Evolutionary conservation across 2,329 filamentous ascomycete genomes (phyloP).

Genomic region (Sclerotinia spermophila): DNA sequence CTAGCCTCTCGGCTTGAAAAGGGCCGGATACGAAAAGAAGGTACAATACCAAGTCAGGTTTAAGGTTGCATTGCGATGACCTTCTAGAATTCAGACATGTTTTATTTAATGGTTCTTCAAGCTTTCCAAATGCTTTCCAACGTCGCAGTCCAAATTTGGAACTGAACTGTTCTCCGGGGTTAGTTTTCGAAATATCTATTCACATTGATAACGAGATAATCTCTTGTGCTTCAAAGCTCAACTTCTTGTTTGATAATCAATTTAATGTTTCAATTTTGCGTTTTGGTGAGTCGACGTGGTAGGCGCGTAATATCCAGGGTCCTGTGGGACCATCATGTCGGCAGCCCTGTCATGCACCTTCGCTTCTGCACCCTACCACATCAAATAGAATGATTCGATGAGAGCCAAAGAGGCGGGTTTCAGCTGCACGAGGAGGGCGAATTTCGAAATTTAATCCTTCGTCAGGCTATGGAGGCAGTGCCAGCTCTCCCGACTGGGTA

Average conservation of each 20-base stretch:
- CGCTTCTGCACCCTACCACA: background rate
- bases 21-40: no score
- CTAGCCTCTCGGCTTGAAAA: no score
- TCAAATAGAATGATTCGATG: constrained; percentile 6
- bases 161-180: accelerated
- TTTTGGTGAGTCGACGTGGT: background rate
- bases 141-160: background rate
- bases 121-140: background rate
- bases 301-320: background rate
- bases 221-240: background rate
- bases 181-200: background rate
- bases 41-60: no score
- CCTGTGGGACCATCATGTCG: background rate
- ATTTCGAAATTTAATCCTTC: background rate
- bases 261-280: background rate
- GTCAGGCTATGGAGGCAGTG: constrained; percentile 4
- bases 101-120: background rate
- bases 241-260: background rate
- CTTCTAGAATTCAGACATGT: background rate
- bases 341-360: background rate
- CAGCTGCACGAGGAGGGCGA: background rate
- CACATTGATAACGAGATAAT: background rate
- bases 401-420: background rate
- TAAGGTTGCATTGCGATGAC: no score
- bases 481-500: background rate